A percentile compares a stretch with the other conserved stretches of the same genome.
These are phyloP conservation scores for Spiraea crenata DNA, from an alignment of 331 rosid species.

Conservation along the genomic window DNA sequence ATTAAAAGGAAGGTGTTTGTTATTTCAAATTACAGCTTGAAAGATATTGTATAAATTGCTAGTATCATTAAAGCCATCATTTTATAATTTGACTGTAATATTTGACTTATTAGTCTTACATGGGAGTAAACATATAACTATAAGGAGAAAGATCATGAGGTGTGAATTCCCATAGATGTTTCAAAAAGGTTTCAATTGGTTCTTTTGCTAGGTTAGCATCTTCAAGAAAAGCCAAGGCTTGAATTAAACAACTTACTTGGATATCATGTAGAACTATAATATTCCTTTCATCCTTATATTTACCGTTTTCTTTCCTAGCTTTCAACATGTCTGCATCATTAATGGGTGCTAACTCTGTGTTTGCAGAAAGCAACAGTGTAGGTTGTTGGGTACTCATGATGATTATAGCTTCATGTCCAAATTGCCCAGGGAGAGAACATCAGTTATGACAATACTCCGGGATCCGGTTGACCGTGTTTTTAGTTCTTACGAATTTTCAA, in stretches of 20 bases:
- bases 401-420: slow-evolving; percentile 88
- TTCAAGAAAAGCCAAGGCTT: background rate
- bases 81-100: background rate
- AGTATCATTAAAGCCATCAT: background rate
- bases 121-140: background rate
- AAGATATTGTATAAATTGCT: background rate
- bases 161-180: background rate
- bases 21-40: background rate
- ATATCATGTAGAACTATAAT: background rate
- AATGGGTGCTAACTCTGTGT: slow-evolving; percentile 18
- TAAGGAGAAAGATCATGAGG: background rate
- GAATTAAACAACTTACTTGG: slow-evolving; percentile 3
- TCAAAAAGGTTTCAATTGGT: background rate
- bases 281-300: background rate
- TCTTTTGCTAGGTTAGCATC: background rate
- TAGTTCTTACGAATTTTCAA: slow-evolving; percentile 86
- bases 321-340: background rate
- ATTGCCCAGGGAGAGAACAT: slow-evolving; percentile 78
- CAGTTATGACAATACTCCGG: slow-evolving; percentile 95
- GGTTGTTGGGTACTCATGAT: slow-evolving; percentile 87
- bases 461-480: slow-evolving; percentile 93
- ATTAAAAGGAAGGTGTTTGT: background rate
- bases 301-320: background rate
- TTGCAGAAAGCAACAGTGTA: slow-evolving; percentile 75
- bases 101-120: background rate